Evolutionary conservation across 2,329 filamentous ascomycete genomes (phyloP), one percentile per base, ranked within the genome.

Genomic region (Waltergamsia citrina): DNA sequence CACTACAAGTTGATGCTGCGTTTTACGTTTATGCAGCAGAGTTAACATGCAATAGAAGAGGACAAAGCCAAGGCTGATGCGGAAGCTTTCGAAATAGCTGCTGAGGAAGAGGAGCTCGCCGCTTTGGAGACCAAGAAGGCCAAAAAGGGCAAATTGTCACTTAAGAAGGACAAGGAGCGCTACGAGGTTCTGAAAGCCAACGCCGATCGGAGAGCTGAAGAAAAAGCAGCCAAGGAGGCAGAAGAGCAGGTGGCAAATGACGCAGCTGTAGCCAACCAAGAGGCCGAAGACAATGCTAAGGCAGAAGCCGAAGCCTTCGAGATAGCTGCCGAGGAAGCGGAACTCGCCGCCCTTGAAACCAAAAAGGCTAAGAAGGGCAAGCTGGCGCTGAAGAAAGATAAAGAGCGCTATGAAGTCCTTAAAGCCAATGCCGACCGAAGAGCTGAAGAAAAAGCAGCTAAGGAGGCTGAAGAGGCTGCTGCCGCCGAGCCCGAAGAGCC

Each of bases 51-150:
- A 15, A n/a, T 49, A 23, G 52, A 46, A 36, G 53, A 59, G 38
- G 56, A 54, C 32, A 46, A 52, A 40, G 49, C 47, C 34, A 39
- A 57, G 43, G 48, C 52, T 34, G 41, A 52, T 35, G 40, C 55
- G 35, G 46, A 51, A 41, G 45, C 43, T 21, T 45, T 47, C 27
- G 41, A 38, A 14, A 39, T 42, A 17, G 44, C 34, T 7, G 35
- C 35, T 16, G 40, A 44, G 29, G 45, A 45, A 16, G 43, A 41
- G 17, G 44, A 46, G 30, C 37, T 47, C 18, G 42, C 39, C 23
- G 39, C 39, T 4, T 38, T 57, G 4, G 43, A 49, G 20, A 52
- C 51, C 37, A 51, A 50, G 29, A 54, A 52, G 33, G 47, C 47
- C 1, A 51, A 54, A 38, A 38, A 34, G 40, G 43, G 38, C 38